Percentiles rank a stretch among this genome's conserved stretches.
Conservation (phyloP, 768 basidiomycete species). For the Suillus subalutaceus region DNA sequence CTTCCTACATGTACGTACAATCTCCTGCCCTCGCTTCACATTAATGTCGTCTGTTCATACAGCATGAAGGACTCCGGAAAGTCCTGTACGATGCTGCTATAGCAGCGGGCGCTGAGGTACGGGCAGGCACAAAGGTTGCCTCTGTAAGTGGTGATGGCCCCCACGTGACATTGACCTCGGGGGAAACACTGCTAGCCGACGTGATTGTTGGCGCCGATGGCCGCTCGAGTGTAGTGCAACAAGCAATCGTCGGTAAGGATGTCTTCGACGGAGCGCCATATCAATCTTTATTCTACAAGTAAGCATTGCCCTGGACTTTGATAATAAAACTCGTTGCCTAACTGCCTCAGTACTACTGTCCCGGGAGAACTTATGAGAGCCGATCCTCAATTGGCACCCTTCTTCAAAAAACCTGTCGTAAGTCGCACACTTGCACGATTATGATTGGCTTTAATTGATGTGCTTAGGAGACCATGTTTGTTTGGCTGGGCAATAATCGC, state of each 20-base stretch:
- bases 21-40: conserved; percentile 2
- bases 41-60: conserved; percentile 10
- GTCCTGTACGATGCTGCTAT: conserved; percentile 50
- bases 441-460: not conserved
- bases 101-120: conserved; percentile 50
- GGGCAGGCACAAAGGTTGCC: conserved; percentile 43
- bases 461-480: conserved; percentile 14
- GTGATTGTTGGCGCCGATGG: conserved; percentile 68
- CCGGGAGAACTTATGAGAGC: conserved; percentile 41
- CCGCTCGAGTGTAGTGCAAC: conserved; percentile 43
- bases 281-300: conserved; percentile 49
- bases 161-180: conserved; percentile 42
- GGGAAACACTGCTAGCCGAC: conserved; percentile 49
- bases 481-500: conserved; percentile 28
- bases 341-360: conserved; percentile 39
- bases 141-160: conserved; percentile 30
- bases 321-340: not conserved
- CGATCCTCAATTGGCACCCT: conserved; percentile 41
- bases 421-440: conserved; percentile 8
- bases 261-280: conserved; percentile 30
- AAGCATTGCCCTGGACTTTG: conserved; percentile 13
- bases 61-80: conserved; percentile 57
- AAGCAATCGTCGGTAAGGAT: conserved; percentile 34
- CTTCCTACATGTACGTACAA: conserved; percentile 47
- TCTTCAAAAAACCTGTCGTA: conserved; percentile 29